A percentile compares a stretch with the other conserved stretches of the same genome.
These are phyloP conservation scores for Isoetes engelmannii DNA, from an alignment of 83 land plant genomes.

Conservation along the genomic window DNA sequence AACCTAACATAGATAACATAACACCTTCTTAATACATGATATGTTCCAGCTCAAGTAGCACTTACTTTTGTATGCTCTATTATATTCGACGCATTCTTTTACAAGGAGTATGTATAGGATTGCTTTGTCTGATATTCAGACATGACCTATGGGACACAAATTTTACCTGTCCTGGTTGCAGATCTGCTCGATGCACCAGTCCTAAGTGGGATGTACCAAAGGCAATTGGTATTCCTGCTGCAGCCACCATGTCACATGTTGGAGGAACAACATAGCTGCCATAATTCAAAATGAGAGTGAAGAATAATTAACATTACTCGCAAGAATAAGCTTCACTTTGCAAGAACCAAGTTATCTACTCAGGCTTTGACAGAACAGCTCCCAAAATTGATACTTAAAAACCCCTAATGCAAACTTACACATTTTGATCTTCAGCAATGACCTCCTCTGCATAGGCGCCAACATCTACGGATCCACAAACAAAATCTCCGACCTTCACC, in stretches of 20 bases:
- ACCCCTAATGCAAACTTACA: constrained; percentile 42
- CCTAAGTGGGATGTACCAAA: constrained; percentile 97
- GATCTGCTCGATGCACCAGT: constrained; percentile 78
- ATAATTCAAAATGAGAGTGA: background rate
- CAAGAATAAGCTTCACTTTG: background rate
- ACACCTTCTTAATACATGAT: background rate
- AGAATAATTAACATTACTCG: background rate
- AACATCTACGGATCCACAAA: constrained; percentile 49
- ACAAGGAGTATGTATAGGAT: no score
- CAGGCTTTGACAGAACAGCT: background rate
- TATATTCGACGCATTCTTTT: background rate
- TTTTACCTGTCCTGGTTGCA: constrained; percentile 63
- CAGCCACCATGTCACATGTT: constrained; percentile 78
- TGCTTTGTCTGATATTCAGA: no score
- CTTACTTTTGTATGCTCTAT: background rate
- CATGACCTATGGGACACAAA: background rate
- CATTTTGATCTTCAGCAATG: constrained; percentile 50
- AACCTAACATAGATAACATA: constrained; percentile 39
- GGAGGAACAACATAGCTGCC: constrained; percentile 67
- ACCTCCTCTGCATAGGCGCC: constrained; percentile 65
- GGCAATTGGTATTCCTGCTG: constrained; percentile 84
- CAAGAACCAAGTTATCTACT: background rate
- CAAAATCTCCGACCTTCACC: constrained; percentile 66
- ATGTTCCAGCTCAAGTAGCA: background rate
- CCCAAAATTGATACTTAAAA: background rate